Evolutionary conservation across 2,329 filamentous ascomycete genomes (phyloP), one percentile per base, ranked within the genome.

Genomic region (Amphichorda felina): DNA sequence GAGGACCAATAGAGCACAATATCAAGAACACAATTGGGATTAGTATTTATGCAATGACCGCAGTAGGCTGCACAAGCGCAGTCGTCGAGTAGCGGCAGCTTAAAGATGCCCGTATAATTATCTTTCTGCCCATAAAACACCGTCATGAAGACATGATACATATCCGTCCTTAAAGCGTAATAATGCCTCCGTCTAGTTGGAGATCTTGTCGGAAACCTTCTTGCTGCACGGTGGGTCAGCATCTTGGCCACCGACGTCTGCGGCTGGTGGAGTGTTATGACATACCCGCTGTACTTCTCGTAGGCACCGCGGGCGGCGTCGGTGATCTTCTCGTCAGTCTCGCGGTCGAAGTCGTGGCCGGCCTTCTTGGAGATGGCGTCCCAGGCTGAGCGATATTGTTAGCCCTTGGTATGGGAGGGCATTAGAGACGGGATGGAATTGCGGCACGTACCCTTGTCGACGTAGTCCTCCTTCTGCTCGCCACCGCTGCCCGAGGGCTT

Each of bases 241-340:
- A 25, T n/a, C 30, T 15, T 17, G 18, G 17, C 24, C 8, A 29
- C 17, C 9, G 11, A 14, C 9, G 16, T 39, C 30, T 22, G 21
- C 11, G 17, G 5, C 8, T 14, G 28, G 3, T 5, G 8, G 11
- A n/a, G 7, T 13, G 13, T 30, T 19, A n/a, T 4, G 16, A 39
- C 46, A 28, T 44, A 50, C 48, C 49, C 49, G 35, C 47, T 42
- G 18, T 31, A 36, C 45, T 52, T 52, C 42, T 50, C 49, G 30
- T 42, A 51, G 28, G 41, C 30, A 22, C 34, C 40, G 24, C 49
- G 50, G 9, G 37, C 42, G 14, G 36, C 42, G 32, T 52, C 50
- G 33, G 49, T 51, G 31, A 52, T 47, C 46, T 52, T 50, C 46
- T 52, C 49, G 19, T 48, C 41, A 14, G 44, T 49, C 30, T 46